Conservation (phyloP, 1,284 basidiomycete genomes). For the Moesziomyces sp. region DNA sequence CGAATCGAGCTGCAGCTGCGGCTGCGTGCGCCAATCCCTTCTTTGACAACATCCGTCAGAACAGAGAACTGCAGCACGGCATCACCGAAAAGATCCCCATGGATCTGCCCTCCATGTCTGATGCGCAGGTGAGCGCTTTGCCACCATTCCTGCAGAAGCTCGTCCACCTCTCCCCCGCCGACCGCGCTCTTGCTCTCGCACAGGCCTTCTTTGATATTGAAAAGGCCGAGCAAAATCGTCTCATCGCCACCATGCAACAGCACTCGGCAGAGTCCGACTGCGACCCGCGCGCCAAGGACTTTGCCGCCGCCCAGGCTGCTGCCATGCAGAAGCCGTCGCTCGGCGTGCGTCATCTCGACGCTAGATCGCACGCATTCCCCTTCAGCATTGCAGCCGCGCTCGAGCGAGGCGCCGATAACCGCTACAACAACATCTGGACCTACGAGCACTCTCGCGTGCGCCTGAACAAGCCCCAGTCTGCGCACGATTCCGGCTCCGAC, state of each 20-base stretch:
- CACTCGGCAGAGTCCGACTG: constrained; percentile 73
- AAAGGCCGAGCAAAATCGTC: constrained; percentile 84
- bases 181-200: constrained; percentile 82
- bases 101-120: constrained; percentile 46
- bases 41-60: constrained; percentile 93
- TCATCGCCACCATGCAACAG: constrained; percentile 91
- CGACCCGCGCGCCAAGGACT: constrained; percentile 45
- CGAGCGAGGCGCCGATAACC: constrained; percentile 92
- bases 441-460: constrained; percentile 80
- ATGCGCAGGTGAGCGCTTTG: constrained; percentile 70
- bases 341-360: constrained; percentile 10
- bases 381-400: constrained; percentile 95
- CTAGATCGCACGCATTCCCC: constrained; percentile 71
- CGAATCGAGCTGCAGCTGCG: constrained; percentile 4
- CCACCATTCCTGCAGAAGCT: constrained; percentile 85
- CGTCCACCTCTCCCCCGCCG: constrained; percentile 71
- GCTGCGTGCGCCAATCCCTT: constrained; percentile 68
- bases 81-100: constrained; percentile 69
- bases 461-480: constrained; percentile 32
- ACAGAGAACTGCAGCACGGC: constrained; percentile 86
- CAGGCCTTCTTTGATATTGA: constrained; percentile 92
- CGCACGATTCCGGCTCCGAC: constrained; percentile 50
- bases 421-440: constrained; percentile 91
- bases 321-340: constrained; percentile 20
- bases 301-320: constrained; percentile 27